phyloP scores from a whole-genome alignment of 208 protist genomes.

The Leishmania braziliensis region DNA sequence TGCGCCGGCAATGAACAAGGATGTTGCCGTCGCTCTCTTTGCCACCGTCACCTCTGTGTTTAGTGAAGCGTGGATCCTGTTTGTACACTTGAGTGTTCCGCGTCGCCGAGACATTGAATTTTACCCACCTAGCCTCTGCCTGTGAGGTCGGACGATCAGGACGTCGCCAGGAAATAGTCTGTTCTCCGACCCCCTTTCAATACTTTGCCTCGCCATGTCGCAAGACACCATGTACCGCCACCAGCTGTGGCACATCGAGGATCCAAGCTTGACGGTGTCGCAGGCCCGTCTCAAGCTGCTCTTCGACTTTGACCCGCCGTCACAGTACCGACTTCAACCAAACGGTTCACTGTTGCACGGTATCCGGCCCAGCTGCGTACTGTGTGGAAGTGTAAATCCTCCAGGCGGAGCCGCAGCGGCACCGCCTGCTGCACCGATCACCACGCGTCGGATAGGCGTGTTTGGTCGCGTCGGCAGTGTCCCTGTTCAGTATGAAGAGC shows the following conservation, averaged over 20 bases:
- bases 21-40: neutral
- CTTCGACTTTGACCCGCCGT: conserved; percentile 71
- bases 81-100: neutral
- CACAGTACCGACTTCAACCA: conserved; percentile 50
- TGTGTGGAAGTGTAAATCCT: conserved; percentile 17
- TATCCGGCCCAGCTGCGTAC: conserved; percentile 44
- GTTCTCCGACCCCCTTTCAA: neutral
- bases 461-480: conserved; percentile 21
- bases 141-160: neutral
- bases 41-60: neutral
- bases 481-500: conserved; percentile 39
- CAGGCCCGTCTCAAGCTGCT: conserved; percentile 71
- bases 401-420: conserved; percentile 22
- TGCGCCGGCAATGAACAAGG: neutral
- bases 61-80: neutral
- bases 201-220: conserved; percentile 39
- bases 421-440: conserved; percentile 19
- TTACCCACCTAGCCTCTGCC: neutral
- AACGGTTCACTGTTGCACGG: conserved; percentile 62
- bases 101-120: too few relatives aligned
- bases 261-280: conserved; percentile 52
- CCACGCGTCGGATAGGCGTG: conserved; percentile 13
- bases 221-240: conserved; percentile 68
- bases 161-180: neutral
- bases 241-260: conserved; percentile 72